Conservation (phyloP, 345 rosid genomes). For the Orychophragmus violaceus region DNA sequence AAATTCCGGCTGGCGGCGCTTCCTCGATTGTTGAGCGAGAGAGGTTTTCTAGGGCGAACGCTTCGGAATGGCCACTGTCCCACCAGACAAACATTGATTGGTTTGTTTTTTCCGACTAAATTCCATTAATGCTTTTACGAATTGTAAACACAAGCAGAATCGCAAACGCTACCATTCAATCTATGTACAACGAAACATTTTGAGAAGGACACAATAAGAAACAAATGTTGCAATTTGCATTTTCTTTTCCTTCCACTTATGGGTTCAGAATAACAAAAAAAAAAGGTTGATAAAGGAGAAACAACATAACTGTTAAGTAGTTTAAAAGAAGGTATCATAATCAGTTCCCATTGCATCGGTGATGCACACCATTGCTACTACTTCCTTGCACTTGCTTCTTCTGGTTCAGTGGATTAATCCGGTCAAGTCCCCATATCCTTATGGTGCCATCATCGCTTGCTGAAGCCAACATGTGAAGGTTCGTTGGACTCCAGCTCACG, state of each 20-base stretch:
- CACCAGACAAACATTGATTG: too few species aligned
- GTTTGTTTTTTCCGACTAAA: too few species aligned
- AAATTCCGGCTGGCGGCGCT: too few species aligned
- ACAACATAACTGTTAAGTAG: constrained; percentile 27
- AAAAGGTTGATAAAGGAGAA: neutral
- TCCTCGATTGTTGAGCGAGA: too few species aligned
- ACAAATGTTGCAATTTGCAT: constrained; percentile 10
- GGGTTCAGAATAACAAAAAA: constrained; percentile 5
- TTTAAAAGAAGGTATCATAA: neutral
- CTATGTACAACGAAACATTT: neutral
- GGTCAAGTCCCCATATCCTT: constrained; percentile 65
- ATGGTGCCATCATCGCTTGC: constrained; percentile 66
- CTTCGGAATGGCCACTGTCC: too few species aligned
- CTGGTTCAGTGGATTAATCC: constrained; percentile 28
- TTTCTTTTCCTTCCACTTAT: neutral
- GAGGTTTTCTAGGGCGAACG: too few species aligned
- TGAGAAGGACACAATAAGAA: neutral
- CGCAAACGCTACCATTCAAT: neutral
- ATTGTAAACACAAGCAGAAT: neutral
- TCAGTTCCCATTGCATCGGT: constrained; percentile 34
- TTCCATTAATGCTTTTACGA: neutral
- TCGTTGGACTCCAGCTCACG: constrained; percentile 69
- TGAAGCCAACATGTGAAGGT: constrained; percentile 67
- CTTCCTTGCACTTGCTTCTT: constrained; percentile 28
- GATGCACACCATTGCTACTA: constrained; percentile 29